phyloP scores from a whole-genome alignment of 495 filamentous ascomycete genomes.

The Podospora sp. region DNA sequence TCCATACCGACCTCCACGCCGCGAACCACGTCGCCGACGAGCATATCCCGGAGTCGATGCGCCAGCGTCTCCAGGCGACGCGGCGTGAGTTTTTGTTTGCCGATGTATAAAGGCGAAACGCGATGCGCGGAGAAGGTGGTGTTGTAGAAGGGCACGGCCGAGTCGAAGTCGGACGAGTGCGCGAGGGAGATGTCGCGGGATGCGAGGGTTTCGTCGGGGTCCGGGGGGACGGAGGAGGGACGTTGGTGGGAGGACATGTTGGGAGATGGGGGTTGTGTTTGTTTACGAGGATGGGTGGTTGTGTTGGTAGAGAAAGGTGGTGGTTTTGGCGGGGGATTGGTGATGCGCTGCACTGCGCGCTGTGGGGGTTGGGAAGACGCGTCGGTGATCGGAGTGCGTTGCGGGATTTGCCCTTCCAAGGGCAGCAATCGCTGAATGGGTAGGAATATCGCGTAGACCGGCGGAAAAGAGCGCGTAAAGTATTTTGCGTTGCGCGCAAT shows the following conservation, averaged over 20 bases:
- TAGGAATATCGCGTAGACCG: neutral
- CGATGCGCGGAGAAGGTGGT: slow-evolving; percentile 53
- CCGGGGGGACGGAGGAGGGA: neutral
- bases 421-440: neutral
- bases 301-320: neutral
- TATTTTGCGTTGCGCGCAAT: neutral
- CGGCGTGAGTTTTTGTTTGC: slow-evolving; percentile 28
- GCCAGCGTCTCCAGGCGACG: slow-evolving; percentile 39
- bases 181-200: neutral
- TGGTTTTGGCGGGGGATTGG: neutral
- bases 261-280: neutral
- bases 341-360: neutral
- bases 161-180: neutral
- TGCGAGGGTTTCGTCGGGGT: neutral
- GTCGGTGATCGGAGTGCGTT: neutral
- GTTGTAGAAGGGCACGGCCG: slow-evolving; percentile 45
- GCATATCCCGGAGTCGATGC: slow-evolving; percentile 43
- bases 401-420: neutral
- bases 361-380: neutral
- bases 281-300: neutral
- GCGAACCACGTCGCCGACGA: slow-evolving; percentile 53
- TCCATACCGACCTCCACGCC: slow-evolving; percentile 48
- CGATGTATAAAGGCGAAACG: slow-evolving; percentile 48
- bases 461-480: neutral
- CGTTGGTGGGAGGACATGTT: neutral